These are phyloP conservation scores for Macaranga tanarius DNA, from an alignment of 441 rosid genomes.

Conservation along the genomic window DNA sequence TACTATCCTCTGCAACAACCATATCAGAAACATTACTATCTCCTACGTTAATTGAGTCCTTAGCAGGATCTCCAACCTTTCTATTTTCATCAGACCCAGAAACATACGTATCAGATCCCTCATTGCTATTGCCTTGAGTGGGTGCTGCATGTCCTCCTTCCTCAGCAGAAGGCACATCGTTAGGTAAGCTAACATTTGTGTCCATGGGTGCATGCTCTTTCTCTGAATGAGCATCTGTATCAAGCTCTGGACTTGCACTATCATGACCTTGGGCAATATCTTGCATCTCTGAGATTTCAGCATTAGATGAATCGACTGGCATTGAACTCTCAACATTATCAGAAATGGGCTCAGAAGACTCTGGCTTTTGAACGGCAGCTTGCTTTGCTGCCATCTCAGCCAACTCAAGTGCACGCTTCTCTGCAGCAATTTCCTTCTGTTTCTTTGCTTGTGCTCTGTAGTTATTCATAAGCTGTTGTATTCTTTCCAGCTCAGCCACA, in stretches of 20 bases:
- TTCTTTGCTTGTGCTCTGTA: constrained; percentile 51
- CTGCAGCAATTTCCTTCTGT: constrained; percentile 47
- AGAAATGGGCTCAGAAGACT: constrained; percentile 17
- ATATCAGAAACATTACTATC: not conserved
- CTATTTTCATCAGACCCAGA: not conserved
- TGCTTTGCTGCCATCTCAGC: constrained; percentile 31
- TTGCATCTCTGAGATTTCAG: constrained; percentile 23
- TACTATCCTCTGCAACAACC: constrained; percentile 13
- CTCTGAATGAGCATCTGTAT: constrained; percentile 26
- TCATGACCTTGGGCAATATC: constrained; percentile 5
- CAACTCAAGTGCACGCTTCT: constrained; percentile 34
- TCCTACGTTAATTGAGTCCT: not conserved
- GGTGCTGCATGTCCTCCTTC: constrained; percentile 8
- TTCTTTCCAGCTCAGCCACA: constrained; percentile 55
- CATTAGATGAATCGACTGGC: constrained; percentile 20
- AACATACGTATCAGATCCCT: not conserved
- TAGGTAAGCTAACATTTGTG: constrained; percentile 19
- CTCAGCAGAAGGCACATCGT: constrained; percentile 8
- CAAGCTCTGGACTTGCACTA: constrained; percentile 9
- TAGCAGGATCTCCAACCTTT: not conserved
- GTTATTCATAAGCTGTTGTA: constrained; percentile 40
- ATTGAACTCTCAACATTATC: constrained; percentile 21
- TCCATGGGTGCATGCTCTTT: constrained; percentile 18
- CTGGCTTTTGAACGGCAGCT: constrained; percentile 30
- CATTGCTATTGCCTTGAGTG: not conserved